phyloP scores from a whole-genome alignment of 306 rosid genomes.

The Vachellia collinsii region DNA sequence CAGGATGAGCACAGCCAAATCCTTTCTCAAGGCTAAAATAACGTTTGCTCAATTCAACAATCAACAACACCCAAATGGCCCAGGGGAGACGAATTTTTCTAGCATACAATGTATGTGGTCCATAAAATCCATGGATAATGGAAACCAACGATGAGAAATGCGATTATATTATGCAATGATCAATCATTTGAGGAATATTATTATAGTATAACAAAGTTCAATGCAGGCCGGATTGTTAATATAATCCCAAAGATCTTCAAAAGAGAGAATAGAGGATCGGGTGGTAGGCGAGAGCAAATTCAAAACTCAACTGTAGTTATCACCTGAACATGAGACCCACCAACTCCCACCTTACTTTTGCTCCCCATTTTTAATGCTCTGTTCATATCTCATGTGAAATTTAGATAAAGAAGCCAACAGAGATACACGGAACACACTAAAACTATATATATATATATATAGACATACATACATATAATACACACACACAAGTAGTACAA shows the following conservation, averaged over 20 bases:
- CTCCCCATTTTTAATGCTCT: constrained; percentile 25
- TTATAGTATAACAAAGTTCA: background rate
- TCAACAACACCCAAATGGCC: background rate
- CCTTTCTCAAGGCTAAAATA: background rate
- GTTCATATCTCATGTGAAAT: constrained; percentile 38
- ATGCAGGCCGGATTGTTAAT: constrained; percentile 14
- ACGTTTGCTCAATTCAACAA: background rate
- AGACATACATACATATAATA: too few relatives aligned
- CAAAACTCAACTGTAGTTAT: constrained; percentile 21
- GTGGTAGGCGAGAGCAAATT: constrained; percentile 18
- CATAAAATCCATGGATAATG: constrained; percentile 17
- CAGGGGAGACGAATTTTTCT: background rate
- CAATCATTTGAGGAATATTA: constrained; percentile 28
- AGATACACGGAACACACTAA: background rate
- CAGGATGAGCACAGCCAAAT: background rate
- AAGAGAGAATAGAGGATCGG: background rate
- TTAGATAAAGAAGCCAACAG: constrained; percentile 20
- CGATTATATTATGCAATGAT: background rate
- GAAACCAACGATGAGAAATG: background rate
- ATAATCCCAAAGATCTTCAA: constrained; percentile 18
- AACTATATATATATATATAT: background rate
- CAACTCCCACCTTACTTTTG: constrained; percentile 1
- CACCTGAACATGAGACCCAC: constrained; percentile 45
- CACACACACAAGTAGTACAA: too few relatives aligned
- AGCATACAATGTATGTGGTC: constrained; percentile 4